Evolutionary conservation across 306 rosid species (phyloP).

Genomic region (Begonia peltatifolia): DNA sequence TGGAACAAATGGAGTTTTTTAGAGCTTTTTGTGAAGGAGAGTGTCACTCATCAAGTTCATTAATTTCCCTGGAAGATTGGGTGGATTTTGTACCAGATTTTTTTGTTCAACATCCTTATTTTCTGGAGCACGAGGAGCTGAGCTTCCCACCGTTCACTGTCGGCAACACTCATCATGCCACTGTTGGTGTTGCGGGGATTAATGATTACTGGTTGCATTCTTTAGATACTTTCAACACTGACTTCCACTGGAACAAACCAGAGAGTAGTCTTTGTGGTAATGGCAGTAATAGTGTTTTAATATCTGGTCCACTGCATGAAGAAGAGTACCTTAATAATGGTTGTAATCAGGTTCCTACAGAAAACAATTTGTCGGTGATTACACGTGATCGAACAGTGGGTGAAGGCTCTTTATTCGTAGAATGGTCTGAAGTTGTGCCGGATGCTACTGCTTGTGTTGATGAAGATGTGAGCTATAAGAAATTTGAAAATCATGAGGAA

Average conservation of each 20-base stretch:
- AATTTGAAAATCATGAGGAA: constrained; percentile 13
- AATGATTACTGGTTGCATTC: constrained; percentile 30
- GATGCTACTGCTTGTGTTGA: constrained; percentile 23
- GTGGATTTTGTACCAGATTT: background rate
- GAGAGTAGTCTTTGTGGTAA: constrained; percentile 30
- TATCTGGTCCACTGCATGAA: constrained; percentile 17
- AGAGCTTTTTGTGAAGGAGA: constrained; percentile 2
- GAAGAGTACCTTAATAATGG: background rate
- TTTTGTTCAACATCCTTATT: background rate
- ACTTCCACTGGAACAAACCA: constrained; percentile 30
- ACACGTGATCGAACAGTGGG: background rate
- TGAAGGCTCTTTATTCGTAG: constrained; percentile 24
- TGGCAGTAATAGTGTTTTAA: constrained; percentile 12
- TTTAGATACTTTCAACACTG: constrained; percentile 28
- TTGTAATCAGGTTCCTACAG: constrained; percentile 9
- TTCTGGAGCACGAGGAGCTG: constrained; percentile 25
- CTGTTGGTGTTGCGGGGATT: constrained; percentile 9
- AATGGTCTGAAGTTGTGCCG: constrained; percentile 16
- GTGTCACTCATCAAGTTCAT: background rate
- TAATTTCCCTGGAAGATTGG: background rate
- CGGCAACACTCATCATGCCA: constrained; percentile 14
- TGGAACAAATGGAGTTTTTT: background rate
- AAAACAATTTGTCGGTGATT: background rate
- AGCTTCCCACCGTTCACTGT: constrained; percentile 13
- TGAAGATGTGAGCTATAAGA: constrained; percentile 17